Conservation (phyloP, 140 eudicot species). For the Stevia rebaudiana region DNA sequence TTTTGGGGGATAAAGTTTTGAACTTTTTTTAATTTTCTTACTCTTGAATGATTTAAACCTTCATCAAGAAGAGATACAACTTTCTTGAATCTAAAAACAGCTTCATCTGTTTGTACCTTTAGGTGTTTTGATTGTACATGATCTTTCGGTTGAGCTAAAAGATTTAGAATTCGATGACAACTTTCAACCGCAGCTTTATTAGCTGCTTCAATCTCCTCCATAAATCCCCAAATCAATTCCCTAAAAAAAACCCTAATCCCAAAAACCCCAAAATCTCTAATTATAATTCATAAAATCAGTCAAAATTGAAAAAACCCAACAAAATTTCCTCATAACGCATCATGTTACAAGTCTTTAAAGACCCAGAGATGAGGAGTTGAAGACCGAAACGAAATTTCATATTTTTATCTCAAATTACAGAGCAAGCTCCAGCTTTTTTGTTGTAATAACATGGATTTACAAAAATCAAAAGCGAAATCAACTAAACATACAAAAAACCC, state of each 20-base stretch:
- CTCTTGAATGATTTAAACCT: slow-evolving; percentile 65
- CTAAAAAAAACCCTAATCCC: slow-evolving; percentile 30
- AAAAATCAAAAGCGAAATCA: neutral
- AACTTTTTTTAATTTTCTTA: slow-evolving; percentile 39
- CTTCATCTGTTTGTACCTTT: slow-evolving; percentile 67
- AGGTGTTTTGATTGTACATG: slow-evolving; percentile 54
- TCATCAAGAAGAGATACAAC: slow-evolving; percentile 68
- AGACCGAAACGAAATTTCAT: slow-evolving; percentile 14
- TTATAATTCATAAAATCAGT: neutral
- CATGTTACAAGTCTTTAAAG: neutral
- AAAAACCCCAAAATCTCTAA: slow-evolving; percentile 1
- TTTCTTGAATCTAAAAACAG: slow-evolving; percentile 65
- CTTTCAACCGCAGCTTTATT: slow-evolving; percentile 88
- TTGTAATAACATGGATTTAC: neutral
- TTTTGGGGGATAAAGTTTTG: slow-evolving; percentile 47
- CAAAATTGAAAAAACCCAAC: slow-evolving; percentile 5
- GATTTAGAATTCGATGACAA: slow-evolving; percentile 62
- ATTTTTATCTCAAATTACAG: neutral
- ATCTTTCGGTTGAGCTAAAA: slow-evolving; percentile 67
- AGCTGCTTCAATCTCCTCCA: slow-evolving; percentile 92
- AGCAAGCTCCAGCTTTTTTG: neutral
- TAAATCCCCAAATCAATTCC: slow-evolving; percentile 22
- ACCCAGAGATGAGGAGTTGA: neutral
- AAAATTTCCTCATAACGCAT: neutral
- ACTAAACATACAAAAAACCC: slow-evolving; percentile 11